phyloP scores from a whole-genome alignment of 176 grass and related monocot species.

The Triticum dicoccoides region DNA sequence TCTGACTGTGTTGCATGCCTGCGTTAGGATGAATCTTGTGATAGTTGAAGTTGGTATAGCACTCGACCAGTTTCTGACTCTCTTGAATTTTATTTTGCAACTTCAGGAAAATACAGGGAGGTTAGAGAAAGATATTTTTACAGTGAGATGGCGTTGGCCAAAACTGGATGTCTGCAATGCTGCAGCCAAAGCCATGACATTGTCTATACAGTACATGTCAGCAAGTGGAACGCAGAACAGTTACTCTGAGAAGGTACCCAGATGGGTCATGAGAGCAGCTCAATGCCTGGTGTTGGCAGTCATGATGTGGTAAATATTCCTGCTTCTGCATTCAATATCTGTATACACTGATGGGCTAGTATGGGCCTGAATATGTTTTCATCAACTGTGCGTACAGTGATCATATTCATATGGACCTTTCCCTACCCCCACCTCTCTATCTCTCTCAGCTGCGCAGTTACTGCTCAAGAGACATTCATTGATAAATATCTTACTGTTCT shows the following conservation, averaged over 20 bases:
- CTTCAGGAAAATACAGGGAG: neutral
- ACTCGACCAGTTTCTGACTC: conserved; percentile 7
- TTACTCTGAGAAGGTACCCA: conserved; percentile 16
- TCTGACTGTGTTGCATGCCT: conserved; percentile 19
- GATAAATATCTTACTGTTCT: conserved; percentile 23
- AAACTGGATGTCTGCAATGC: neutral
- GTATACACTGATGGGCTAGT: conserved; percentile 7
- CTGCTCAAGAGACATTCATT: conserved; percentile 44
- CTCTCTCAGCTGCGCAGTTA: conserved; percentile 30
- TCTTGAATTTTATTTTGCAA: neutral
- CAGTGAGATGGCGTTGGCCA: neutral
- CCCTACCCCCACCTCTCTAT: neutral
- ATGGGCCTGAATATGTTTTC: conserved; percentile 28
- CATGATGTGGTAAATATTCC: conserved; percentile 19
- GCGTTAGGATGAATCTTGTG: neutral
- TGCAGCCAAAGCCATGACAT: conserved; percentile 19
- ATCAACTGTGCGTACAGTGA: conserved; percentile 37
- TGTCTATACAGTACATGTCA: conserved; percentile 9
- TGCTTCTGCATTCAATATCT: conserved; percentile 28
- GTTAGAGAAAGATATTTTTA: conserved; percentile 23
- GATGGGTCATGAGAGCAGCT: neutral
- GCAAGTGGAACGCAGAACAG: conserved; percentile 32
- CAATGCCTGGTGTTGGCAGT: conserved; percentile 20
- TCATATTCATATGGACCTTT: conserved; percentile 19
- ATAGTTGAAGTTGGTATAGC: neutral